A percentile compares a stretch with the other conserved stretches of the same genome.
These are phyloP conservation scores for Trametes sanguinea DNA, from an alignment of 768 basidiomycete genomes.

Conservation along the genomic window DNA sequence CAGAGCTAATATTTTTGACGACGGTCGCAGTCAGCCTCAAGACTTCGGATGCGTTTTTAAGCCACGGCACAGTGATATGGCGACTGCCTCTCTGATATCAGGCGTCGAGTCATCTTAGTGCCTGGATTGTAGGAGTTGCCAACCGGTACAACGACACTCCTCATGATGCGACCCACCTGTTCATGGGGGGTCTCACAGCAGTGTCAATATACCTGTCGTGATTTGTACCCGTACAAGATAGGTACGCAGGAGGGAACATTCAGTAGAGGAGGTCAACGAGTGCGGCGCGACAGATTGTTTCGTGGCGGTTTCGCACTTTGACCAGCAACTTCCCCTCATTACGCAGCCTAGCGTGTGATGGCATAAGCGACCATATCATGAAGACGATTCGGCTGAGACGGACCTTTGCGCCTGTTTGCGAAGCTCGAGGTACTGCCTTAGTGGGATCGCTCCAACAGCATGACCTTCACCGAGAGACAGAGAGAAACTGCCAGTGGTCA, in stretches of 20 bases:
- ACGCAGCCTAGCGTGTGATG: conserved; percentile 13
- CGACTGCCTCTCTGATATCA: neutral
- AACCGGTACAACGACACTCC: no score
- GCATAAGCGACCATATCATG: neutral
- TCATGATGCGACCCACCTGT: no score
- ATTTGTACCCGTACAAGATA: no score
- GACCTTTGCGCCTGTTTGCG: conserved; percentile 50
- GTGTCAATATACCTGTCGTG: no score
- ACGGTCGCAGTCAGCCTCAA: neutral
- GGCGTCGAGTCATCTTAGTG: no score
- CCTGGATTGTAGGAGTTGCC: no score
- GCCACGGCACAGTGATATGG: neutral
- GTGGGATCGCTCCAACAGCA: conserved; percentile 73
- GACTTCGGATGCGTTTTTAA: neutral
- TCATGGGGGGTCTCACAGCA: no score
- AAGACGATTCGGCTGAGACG: neutral
- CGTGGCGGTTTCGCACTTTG: conserved; percentile 64
- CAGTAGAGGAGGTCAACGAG: conserved; percentile 41
- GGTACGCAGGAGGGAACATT: no score
- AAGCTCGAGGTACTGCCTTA: conserved; percentile 53
- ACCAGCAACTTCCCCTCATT: conserved; percentile 43
- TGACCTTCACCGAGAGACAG: conserved; percentile 75
- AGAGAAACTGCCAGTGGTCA: conserved; percentile 84
- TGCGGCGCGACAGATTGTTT: conserved; percentile 56
- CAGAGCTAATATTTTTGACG: no score